A percentile compares a stretch with the other conserved stretches of the same genome.
These are phyloP conservation scores for Hemileccinum impolitum DNA, from an alignment of 768 basidiomycete species.

Conservation along the genomic window DNA sequence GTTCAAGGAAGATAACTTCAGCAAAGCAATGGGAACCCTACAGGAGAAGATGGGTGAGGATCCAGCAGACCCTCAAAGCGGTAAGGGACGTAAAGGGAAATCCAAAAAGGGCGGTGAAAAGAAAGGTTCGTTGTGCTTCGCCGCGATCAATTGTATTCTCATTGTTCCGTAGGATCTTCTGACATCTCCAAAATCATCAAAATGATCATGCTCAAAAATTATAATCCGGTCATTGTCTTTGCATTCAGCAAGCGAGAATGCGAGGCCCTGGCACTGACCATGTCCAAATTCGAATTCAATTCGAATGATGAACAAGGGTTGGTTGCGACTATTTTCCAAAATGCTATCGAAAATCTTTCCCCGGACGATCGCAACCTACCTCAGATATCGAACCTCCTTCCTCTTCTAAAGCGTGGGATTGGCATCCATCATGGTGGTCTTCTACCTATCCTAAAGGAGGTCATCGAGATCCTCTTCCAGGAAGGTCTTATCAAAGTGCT, in stretches of 20 bases:
- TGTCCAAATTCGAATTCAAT: slow-evolving; percentile 97
- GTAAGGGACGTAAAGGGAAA: slow-evolving; percentile 90
- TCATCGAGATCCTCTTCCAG: slow-evolving; percentile 98
- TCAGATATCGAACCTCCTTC: slow-evolving; percentile 89
- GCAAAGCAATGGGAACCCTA: slow-evolving; percentile 94
- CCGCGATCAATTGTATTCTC: not conserved
- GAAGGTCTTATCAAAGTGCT: slow-evolving; percentile 97
- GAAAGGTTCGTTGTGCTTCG: slow-evolving; percentile 57
- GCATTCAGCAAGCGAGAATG: slow-evolving; percentile 98
- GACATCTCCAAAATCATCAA: slow-evolving; percentile 98
- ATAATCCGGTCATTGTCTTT: slow-evolving; percentile 97
- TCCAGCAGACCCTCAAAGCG: slow-evolving; percentile 80
- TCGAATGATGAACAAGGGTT: slow-evolving; percentile 87
- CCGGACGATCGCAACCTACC: slow-evolving; percentile 86
- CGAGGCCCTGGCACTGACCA: slow-evolving; percentile 83
- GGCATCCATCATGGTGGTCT: slow-evolving; percentile 99
- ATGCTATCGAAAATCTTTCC: slow-evolving; percentile 87
- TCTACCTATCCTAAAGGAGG: slow-evolving; percentile 95
- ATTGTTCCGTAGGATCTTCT: slow-evolving; percentile 58
- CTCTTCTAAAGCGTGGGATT: slow-evolving; percentile 90
- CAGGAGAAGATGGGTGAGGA: slow-evolving; percentile 85
- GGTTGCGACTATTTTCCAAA: slow-evolving; percentile 86
- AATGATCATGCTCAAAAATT: slow-evolving; percentile 97
- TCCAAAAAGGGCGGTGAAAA: slow-evolving; percentile 89
- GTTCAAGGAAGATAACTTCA: slow-evolving; percentile 96